Conservation (phyloP, 441 rosid species). For the Brassica hybrid region DNA sequence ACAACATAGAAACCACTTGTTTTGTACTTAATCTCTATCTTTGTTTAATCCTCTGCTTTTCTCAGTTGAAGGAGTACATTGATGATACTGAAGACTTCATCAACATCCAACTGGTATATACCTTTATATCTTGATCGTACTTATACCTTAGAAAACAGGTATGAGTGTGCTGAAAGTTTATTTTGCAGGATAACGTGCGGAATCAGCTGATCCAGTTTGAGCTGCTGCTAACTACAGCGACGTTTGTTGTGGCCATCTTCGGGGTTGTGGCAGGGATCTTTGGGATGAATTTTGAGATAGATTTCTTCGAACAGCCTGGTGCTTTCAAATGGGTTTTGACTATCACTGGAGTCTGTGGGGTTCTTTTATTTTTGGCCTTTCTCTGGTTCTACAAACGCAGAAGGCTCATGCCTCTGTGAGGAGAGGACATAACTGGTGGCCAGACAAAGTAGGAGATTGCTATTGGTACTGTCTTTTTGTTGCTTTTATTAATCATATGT, state of each 20-base stretch:
- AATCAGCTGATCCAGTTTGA: slow-evolving; percentile 96
- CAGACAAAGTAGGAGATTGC: slow-evolving; percentile 12
- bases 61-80: slow-evolving; percentile 96
- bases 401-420: slow-evolving; percentile 83
- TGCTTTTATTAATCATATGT: slow-evolving; percentile 3
- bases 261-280: slow-evolving; percentile 97
- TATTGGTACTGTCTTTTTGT: background rate
- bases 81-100: slow-evolving; percentile 98
- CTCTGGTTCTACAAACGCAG: slow-evolving; percentile 90
- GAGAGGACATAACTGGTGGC: slow-evolving; percentile 19
- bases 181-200: slow-evolving; percentile 87
- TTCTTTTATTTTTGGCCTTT: slow-evolving; percentile 71
- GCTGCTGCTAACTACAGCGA: slow-evolving; percentile 89
- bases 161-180: background rate
- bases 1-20: background rate
- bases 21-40: too few relatives aligned
- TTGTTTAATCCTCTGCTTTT: slow-evolving; percentile 22
- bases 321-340: slow-evolving; percentile 93
- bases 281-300: slow-evolving; percentile 85
- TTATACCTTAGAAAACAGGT: background rate
- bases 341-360: slow-evolving; percentile 69
- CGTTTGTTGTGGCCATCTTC: slow-evolving; percentile 92
- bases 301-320: slow-evolving; percentile 63
- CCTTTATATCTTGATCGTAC: background rate
- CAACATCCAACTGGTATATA: slow-evolving; percentile 87